Evolutionary conservation across 176 grass and related monocot genomes (phyloP).

Genomic region (Miscanthus lutarioriparius): DNA sequence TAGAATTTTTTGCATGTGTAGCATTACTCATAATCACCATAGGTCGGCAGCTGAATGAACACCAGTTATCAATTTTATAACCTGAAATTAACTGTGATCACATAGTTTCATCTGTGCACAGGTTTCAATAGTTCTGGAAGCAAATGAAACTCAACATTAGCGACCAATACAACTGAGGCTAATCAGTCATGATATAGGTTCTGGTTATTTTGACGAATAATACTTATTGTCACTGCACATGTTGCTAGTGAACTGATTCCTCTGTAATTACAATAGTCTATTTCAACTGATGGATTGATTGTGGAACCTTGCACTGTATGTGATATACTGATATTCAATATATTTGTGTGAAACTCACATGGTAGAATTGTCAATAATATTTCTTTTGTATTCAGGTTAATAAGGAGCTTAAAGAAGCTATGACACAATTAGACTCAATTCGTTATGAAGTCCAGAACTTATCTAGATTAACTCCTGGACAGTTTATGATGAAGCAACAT

Average conservation of each 20-base stretch:
- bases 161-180: not conserved
- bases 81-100: no score
- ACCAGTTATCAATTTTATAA: no score
- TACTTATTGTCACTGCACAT: not conserved
- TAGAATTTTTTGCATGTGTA: no score
- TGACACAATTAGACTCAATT: conserved; percentile 83
- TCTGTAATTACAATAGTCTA: not conserved
- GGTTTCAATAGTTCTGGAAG: not conserved
- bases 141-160: conserved; percentile 19
- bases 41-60: no score
- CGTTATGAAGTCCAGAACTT: conserved; percentile 87
- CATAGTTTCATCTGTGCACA: not conserved
- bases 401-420: conserved; percentile 86
- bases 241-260: not conserved
- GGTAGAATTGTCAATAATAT: conserved; percentile 1
- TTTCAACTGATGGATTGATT: not conserved
- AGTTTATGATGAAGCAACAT: conserved; percentile 40
- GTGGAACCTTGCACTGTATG: not conserved
- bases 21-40: no score
- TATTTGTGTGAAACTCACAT: not conserved
- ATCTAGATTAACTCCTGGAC: conserved; percentile 67
- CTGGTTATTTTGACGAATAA: not conserved
- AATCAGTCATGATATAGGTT: not conserved
- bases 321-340: not conserved
- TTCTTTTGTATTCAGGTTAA: conserved; percentile 60